Evolutionary conservation across 768 basidiomycete genomes (phyloP), one percentile per base, ranked within the genome.

Genomic region (Sutorius australiensis): DNA sequence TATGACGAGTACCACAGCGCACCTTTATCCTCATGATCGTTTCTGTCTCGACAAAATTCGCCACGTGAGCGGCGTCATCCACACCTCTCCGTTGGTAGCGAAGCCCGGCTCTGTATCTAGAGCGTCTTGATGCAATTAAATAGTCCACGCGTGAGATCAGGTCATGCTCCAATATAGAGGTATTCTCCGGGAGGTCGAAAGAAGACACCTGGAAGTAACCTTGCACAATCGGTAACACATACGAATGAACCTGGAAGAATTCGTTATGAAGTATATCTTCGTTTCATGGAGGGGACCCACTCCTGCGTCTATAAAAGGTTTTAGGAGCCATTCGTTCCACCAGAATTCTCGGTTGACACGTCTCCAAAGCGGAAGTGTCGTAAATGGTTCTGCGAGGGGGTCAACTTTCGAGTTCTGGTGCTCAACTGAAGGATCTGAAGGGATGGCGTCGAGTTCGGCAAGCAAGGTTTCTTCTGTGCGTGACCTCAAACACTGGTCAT

Each of bases 21-120:
- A 92, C 93, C 77, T 88, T 81, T 11, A 95, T 81, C 39, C 84
- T 77, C 76, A 91, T 82, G 48, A 95, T 84, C 3, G 90, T 87
- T 72, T 98, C 95, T 0, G 92, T 93, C 70, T 98, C 92, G 2
- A 98, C 93, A 64, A 98, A 94, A 70, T 98, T 98, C 1, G 93
- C 95, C 4, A 94, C 95, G 65, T 91, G 80, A 6, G 93, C 92
- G 53, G 90, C 86, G 57, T 95, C 92, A 62, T 98, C 95, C 48
- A 98, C 83, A 2, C 97, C 97, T 61, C 97, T 77, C 39, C 97
- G 80, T 69, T 98, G 97, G 71, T 95, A 99, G 40, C 97, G 78
- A 59, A 98, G 73, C 1, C 97, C 97, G 6, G 95, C 92, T 41
- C 97, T 81, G 67, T 98, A 84, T 58, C 87, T 80, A 39, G 92